phyloP scores from a whole-genome alignment of 1,284 basidiomycete genomes.

The Vanrija pseudolonga region DNA sequence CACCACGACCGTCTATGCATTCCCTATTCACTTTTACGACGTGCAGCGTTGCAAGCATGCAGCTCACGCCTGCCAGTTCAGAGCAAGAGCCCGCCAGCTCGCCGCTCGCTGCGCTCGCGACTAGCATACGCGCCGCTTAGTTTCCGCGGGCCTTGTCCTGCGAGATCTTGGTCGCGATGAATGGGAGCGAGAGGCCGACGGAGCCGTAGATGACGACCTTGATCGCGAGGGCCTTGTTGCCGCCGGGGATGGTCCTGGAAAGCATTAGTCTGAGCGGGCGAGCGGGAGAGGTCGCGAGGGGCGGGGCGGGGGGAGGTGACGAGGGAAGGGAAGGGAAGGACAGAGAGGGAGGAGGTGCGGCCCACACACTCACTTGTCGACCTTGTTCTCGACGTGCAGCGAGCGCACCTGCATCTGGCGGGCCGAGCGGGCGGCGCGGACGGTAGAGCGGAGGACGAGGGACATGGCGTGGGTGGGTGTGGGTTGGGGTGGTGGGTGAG shows the following conservation, averaged over 20 bases:
- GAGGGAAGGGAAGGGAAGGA: background rate
- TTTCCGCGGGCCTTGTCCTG: background rate
- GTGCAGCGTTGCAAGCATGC: no score
- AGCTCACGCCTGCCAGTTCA: no score
- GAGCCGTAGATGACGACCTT: background rate
- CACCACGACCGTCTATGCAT: no score
- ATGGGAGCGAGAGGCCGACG: slow-evolving; percentile 1
- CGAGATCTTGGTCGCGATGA: background rate
- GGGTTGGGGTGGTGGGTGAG: no score
- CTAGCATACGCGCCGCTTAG: no score
- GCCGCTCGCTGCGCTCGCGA: no score
- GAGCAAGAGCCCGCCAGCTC: no score
- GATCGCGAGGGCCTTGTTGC: background rate
- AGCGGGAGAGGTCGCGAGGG: no score
- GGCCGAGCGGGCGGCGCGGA: slow-evolving; percentile 2
- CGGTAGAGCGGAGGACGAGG: slow-evolving; percentile 14
- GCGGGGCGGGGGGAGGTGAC: background rate
- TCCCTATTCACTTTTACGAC: no score
- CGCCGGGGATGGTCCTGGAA: slow-evolving; percentile 5
- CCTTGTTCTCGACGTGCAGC: slow-evolving; percentile 17
- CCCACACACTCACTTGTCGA: slow-evolving; percentile 13
- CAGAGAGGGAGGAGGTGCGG: background rate
- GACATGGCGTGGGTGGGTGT: slow-evolving; percentile 10
- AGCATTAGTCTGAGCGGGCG: background rate
- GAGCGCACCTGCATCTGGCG: slow-evolving; percentile 11